Evolutionary conservation across 192 early-diverging fungal genomes (phyloP).

Genomic region (Linderina pennispora): DNA sequence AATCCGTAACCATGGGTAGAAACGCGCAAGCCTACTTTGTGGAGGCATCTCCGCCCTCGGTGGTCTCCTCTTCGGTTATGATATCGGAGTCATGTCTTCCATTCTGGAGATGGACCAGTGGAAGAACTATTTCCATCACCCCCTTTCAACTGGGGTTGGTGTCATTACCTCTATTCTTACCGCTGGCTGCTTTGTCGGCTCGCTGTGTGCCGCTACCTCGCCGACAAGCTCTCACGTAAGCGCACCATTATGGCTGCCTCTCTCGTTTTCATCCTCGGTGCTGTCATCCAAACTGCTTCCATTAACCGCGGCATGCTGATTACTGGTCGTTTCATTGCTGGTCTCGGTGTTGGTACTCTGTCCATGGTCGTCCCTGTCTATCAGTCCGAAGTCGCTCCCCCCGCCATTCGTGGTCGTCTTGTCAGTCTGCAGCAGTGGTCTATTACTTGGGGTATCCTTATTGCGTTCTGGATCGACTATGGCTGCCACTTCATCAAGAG

Average conservation of each 20-base stretch:
- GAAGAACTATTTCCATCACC: constrained; percentile 51
- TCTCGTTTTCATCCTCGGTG: constrained; percentile 66
- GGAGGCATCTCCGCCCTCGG: constrained; percentile 52
- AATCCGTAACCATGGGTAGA: no score
- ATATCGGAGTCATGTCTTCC: constrained; percentile 63
- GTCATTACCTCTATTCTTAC: constrained; percentile 62
- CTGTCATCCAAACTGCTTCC: constrained; percentile 60
- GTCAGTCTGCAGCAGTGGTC: constrained; percentile 86
- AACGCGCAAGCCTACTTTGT: constrained; percentile 25
- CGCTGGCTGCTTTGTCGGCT: constrained; percentile 70
- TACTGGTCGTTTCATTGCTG: constrained; percentile 73
- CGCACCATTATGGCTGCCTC: constrained; percentile 59
- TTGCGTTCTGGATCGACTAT: constrained; percentile 47
- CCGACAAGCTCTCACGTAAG: constrained; percentile 65
- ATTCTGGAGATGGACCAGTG: constrained; percentile 62
- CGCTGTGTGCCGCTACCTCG: constrained; percentile 57
- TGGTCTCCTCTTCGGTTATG: constrained; percentile 70
- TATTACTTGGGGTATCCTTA: constrained; percentile 83
- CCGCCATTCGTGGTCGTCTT: constrained; percentile 81
- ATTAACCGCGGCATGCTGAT: constrained; percentile 59
- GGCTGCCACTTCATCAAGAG: constrained; percentile 37
- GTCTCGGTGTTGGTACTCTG: constrained; percentile 73
- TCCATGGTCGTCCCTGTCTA: constrained; percentile 68
- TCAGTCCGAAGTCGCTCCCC: constrained; percentile 77
- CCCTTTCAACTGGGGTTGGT: constrained; percentile 50